Conservation (phyloP, 2,329 filamentous ascomycete species). For the Trichophyton benhamiae region DNA sequence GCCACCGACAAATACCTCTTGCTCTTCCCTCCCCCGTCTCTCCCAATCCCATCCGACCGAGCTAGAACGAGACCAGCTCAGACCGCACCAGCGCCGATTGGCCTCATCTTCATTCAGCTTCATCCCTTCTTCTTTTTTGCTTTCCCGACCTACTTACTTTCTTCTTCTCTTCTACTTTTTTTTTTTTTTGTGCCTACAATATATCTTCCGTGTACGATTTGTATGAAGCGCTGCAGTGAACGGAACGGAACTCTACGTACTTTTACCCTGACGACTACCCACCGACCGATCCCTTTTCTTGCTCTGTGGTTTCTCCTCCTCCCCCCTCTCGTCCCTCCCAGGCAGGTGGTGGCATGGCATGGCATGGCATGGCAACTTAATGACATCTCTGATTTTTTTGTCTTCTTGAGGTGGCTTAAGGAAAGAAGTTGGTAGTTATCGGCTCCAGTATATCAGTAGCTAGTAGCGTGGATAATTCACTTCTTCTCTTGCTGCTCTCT, state of each 20-base stretch:
- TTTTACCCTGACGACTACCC: background rate
- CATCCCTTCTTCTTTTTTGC: too few relatives aligned
- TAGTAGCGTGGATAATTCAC: constrained; percentile 4
- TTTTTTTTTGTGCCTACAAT: background rate
- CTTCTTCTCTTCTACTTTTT: background rate
- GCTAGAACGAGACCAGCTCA: constrained; percentile 1
- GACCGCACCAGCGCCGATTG: background rate
- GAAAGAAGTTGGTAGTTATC: background rate
- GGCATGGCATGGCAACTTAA: background rate
- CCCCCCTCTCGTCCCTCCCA: too few relatives aligned
- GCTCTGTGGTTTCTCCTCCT: background rate
- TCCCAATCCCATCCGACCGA: background rate
- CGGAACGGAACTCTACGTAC: too few relatives aligned
- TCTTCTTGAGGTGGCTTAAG: background rate
- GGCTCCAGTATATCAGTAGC: background rate
- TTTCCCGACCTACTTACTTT: too few relatives aligned
- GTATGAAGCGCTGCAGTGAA: constrained; percentile 2
- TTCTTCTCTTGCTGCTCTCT: background rate
- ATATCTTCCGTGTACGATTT: constrained; percentile 3
- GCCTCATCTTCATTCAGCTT: background rate
- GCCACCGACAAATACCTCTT: background rate
- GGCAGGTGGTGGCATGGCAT: too few relatives aligned
- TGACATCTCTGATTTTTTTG: background rate
- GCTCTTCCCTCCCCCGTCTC: too few relatives aligned
- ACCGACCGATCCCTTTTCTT: background rate